Base-by-base conservation (phyloP, 176 grass and related monocot species). In the Ampelocalamus luodianensis region DNA sequence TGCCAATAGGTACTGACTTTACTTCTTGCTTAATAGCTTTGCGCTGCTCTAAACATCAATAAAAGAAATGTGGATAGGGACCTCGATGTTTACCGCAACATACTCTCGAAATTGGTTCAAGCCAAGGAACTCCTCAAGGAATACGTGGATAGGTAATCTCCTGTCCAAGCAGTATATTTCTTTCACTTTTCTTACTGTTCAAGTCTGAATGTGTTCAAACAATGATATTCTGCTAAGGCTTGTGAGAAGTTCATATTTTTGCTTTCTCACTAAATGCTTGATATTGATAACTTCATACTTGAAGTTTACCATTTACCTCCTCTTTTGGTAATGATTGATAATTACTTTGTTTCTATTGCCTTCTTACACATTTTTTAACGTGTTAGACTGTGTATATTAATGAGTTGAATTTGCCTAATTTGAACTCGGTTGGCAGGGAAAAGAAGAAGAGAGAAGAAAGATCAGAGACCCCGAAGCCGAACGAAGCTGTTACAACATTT, bases 71-170 rank as follows among this genome's bases (percentile, higher is more conserved):
- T 99, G 70, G 93, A 99, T 86, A 99, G 97, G 81, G 97, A 99
- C 77, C 91, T 99, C 18, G 93, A 99, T 79, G 93, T 96, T 72
- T 99, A 99, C 73, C 93, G 93, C 40, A 99, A 99, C 86, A 92
- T 92, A 78, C 92, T 99, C 74, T 96, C 91, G 0, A 99, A 99
- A 82, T 66, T 99, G 71, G 97, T 99, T 71, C 97, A 99, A 92
- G 92, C 97, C 72, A 99, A 99, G 91, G 97, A 99, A 76, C 97
- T 99, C 88, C 90, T 99, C 63, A 99, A 96, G 88, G 97, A 99
- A 91, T 99, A 94, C 27, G 48, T 99, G 49, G 91, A 92, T 10
- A 92, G 97, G 97, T 99, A 96, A 87, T 83, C 50, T 10, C 15
- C 76, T 81, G 23, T 69, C 10, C 46, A 53, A 74, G n/a, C 58